Percentiles rank a stretch among this genome's conserved stretches.
Evolutionary conservation across 2,329 filamentous ascomycete genomes (phyloP).

Genomic region (Colletotrichum sp.): DNA sequence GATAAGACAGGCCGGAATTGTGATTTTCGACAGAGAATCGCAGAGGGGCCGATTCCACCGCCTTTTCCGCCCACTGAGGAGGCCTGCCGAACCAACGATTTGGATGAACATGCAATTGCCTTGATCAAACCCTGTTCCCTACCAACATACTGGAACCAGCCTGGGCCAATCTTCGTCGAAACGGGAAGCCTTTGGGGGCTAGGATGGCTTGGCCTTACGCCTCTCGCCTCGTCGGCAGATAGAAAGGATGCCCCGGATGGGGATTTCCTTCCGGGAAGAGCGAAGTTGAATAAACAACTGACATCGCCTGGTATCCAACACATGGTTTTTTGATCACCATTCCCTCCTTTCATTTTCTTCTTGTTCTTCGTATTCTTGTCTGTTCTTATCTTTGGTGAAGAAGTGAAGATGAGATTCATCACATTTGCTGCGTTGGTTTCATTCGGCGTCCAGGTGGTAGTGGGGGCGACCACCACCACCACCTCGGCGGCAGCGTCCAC

Average conservation of each 20-base stretch:
- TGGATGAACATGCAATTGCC: background rate
- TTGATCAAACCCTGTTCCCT: background rate
- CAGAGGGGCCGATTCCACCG: background rate
- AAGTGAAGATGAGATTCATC: constrained; percentile 16
- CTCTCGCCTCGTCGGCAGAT: constrained; percentile 3
- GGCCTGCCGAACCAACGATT: background rate
- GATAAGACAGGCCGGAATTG: background rate
- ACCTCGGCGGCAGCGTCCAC: background rate
- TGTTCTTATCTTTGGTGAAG: background rate
- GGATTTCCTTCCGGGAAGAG: background rate
- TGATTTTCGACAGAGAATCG: background rate
- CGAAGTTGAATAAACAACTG: background rate
- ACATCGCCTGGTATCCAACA: background rate
- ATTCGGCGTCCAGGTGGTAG: background rate
- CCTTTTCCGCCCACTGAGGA: background rate
- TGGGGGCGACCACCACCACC: constrained; percentile 2
- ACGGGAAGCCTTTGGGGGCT: background rate
- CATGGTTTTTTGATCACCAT: background rate
- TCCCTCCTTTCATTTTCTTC: background rate
- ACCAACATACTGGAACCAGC: background rate
- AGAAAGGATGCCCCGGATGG: background rate
- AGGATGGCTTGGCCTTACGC: background rate
- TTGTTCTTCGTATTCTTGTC: background rate
- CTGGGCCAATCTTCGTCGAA: background rate
- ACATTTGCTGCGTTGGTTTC: background rate